phyloP scores from a whole-genome alignment of 441 rosid species.

The Raphanus hybrid region DNA sequence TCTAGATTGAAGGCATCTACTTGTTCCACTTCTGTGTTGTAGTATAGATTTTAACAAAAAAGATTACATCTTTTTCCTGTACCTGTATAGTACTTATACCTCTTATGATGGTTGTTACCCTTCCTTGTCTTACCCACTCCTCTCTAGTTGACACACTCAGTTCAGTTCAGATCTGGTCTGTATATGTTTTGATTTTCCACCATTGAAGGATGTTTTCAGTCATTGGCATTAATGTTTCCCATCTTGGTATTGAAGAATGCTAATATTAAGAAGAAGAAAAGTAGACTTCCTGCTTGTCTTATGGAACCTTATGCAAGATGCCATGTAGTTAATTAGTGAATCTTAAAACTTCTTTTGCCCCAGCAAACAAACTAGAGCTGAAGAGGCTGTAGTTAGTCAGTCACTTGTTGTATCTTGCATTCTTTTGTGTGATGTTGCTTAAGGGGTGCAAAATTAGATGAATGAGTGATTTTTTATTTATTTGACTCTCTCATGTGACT shows the following conservation, averaged over 20 bases:
- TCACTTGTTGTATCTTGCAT: too few species aligned
- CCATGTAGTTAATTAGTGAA: neutral
- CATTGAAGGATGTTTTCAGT: neutral
- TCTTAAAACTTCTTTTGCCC: slow-evolving; percentile 1
- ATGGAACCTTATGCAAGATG: slow-evolving; percentile 17
- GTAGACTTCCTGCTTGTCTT: neutral
- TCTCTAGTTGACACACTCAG: too few species aligned
- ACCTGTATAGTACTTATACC: too few species aligned
- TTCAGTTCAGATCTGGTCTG: too few species aligned
- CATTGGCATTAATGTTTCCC: slow-evolving; percentile 16
- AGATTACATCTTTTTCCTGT: too few species aligned
- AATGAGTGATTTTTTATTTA: neutral
- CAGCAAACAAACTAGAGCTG: slow-evolving; percentile 2
- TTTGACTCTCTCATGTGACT: slow-evolving; percentile 3
- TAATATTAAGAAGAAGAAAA: neutral
- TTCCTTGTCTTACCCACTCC: too few species aligned
- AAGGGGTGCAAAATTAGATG: neutral
- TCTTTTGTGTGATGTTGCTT: slow-evolving; percentile 2
- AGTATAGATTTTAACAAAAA: too few species aligned
- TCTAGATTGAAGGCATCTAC: too few species aligned
- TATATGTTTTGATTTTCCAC: slow-evolving; percentile 1
- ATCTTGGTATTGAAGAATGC: slow-evolving; percentile 13
- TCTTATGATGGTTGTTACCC: too few species aligned
- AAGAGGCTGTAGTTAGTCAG: slow-evolving; percentile 3
- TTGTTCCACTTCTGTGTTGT: too few species aligned